phyloP scores from a whole-genome alignment of 2,329 filamentous ascomycete genomes.

The Rhytidhysteron rufulum region DNA sequence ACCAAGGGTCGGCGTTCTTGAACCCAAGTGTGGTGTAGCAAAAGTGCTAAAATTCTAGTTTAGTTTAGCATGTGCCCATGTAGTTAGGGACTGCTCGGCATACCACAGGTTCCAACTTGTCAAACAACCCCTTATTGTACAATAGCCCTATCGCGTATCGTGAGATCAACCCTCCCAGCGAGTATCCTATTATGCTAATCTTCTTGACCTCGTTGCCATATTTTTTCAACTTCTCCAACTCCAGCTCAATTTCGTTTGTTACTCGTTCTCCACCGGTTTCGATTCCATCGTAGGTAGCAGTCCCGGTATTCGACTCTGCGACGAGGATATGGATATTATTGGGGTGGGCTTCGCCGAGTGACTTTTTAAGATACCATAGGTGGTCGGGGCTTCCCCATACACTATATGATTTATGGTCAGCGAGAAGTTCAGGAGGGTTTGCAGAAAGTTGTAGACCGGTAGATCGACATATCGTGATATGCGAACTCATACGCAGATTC shows the following conservation, averaged over 20 bases:
- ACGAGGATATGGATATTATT: slow-evolving; percentile 68
- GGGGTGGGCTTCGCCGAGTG: slow-evolving; percentile 58
- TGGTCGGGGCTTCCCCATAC: slow-evolving; percentile 79
- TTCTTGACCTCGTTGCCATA: slow-evolving; percentile 71
- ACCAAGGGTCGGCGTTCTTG: slow-evolving; percentile 42
- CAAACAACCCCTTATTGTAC: slow-evolving; percentile 74
- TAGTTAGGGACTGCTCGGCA: slow-evolving; percentile 33
- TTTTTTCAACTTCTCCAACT: slow-evolving; percentile 50
- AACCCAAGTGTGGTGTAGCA: slow-evolving; percentile 68
- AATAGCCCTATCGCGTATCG: slow-evolving; percentile 84
- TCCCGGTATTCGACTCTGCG: slow-evolving; percentile 69
- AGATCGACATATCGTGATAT: too few relatives aligned
- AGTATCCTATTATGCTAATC: slow-evolving; percentile 86
- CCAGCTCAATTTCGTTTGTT: slow-evolving; percentile 60
- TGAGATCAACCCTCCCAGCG: slow-evolving; percentile 79
- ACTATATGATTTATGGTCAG: slow-evolving; percentile 35
- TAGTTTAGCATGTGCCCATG: slow-evolving; percentile 8
- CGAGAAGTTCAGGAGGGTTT: too few relatives aligned
- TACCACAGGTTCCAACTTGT: slow-evolving; percentile 74
- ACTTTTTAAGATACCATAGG: slow-evolving; percentile 63
- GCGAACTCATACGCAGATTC: too few relatives aligned
- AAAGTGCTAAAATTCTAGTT: slow-evolving; percentile 88
- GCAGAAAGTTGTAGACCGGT: too few relatives aligned
- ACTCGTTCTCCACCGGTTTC: slow-evolving; percentile 66
- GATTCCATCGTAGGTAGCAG: slow-evolving; percentile 65